A percentile compares a stretch with the other conserved stretches of the same genome.
phyloP scores from a whole-genome alignment of 306 rosid species.

The Dalbergia cochinchinensis region DNA sequence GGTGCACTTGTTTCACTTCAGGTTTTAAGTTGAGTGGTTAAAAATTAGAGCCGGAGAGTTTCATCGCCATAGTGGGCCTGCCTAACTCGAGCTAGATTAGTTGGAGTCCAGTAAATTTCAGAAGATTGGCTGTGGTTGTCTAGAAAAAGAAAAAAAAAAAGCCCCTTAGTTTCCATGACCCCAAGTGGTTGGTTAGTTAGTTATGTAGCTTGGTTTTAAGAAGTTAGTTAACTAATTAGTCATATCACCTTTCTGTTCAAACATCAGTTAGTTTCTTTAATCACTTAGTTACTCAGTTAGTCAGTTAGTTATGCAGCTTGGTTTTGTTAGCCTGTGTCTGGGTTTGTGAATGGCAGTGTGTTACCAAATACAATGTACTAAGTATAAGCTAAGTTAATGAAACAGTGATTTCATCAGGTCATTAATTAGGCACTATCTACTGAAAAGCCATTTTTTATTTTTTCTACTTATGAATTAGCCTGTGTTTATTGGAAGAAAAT shows the following conservation, averaged over 20 bases:
- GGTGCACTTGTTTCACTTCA: too few species aligned
- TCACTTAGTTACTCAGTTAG: too few species aligned
- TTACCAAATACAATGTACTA: not conserved
- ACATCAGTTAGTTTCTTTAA: not conserved
- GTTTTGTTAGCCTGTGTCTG: not conserved
- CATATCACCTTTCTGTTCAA: not conserved
- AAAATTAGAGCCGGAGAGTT: too few species aligned
- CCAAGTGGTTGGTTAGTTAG: not conserved
- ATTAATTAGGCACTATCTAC: too few species aligned
- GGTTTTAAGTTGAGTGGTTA: too few species aligned
- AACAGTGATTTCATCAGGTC: not conserved
- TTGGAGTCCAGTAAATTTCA: too few species aligned
- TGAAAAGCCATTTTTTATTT: not conserved
- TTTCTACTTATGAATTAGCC: not conserved
- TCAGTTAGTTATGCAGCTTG: not conserved
- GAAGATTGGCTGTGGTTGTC: too few species aligned
- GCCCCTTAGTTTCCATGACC: too few species aligned
- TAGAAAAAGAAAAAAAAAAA: too few species aligned
- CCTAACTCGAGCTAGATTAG: too few species aligned
- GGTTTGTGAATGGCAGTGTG: not conserved
- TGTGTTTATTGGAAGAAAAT: not conserved
- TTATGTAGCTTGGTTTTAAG: not conserved
- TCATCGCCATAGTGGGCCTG: too few species aligned
- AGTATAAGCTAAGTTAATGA: not conserved
- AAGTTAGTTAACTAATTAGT: not conserved